These are phyloP conservation scores for Cutaneotrichosporon arboriforme DNA, from an alignment of 1,284 basidiomycete species.

Conservation along the genomic window DNA sequence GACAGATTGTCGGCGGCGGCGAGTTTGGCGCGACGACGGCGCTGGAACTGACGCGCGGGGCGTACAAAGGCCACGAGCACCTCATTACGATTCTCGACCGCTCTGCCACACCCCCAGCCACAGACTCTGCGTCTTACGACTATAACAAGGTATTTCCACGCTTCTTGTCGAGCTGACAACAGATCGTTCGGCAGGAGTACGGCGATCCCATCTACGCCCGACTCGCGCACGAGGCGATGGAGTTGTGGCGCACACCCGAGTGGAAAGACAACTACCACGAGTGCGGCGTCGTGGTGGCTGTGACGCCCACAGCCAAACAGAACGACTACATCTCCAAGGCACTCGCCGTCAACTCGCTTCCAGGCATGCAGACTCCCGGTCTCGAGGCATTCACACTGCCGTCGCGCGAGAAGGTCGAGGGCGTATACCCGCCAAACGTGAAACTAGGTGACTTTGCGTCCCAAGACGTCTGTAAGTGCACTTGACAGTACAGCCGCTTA, in stretches of 20 bases:
- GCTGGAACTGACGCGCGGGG: constrained; percentile 10
- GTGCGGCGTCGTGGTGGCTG: constrained; percentile 48
- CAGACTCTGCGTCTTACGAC: constrained; percentile 22
- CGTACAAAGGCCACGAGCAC: constrained; percentile 12
- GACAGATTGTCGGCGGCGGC: constrained; percentile 19
- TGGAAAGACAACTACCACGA: constrained; percentile 73
- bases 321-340: constrained; percentile 11
- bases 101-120: constrained; percentile 10
- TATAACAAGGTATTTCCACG: constrained; percentile 24
- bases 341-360: constrained; percentile 11
- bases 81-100: constrained; percentile 20
- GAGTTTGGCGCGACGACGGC: constrained; percentile 20
- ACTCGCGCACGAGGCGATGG: constrained; percentile 25
- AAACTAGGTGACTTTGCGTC: constrained; percentile 13
- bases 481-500: not conserved
- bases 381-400: constrained; percentile 7
- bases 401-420: constrained; percentile 12
- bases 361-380: constrained; percentile 19
- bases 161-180: not conserved
- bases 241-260: constrained; percentile 34
- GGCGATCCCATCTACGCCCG: constrained; percentile 18
- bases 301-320: not conserved
- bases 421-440: constrained; percentile 13
- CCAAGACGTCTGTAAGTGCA: constrained; percentile 49
- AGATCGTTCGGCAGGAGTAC: constrained; percentile 33